Evolutionary conservation across 2,329 filamentous ascomycete species (phyloP).

Genomic region (Elsinoe batatas): DNA sequence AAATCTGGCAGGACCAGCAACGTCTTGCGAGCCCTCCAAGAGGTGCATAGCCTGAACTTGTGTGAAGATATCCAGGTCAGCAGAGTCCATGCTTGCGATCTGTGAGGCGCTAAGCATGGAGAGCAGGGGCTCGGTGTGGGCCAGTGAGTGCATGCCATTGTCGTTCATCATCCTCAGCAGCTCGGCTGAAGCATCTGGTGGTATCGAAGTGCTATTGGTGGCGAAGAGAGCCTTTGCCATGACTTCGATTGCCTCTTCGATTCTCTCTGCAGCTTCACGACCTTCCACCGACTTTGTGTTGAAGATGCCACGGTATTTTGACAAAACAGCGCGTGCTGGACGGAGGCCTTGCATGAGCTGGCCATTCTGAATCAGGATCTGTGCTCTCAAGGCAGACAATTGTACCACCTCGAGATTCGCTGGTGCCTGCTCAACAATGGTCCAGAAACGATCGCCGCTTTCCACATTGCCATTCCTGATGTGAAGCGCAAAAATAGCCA

Average conservation of each 20-base stretch:
- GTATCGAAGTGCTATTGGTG: constrained; percentile 38
- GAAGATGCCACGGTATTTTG: constrained; percentile 60
- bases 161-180: constrained; percentile 56
- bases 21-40: constrained; percentile 40
- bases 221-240: constrained; percentile 49
- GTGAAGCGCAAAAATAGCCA: constrained; percentile 78
- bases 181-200: constrained; percentile 47
- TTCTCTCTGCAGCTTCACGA: constrained; percentile 59
- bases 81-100: constrained; percentile 45
- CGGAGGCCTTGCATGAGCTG: constrained; percentile 71
- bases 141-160: constrained; percentile 52
- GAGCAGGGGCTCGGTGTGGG: constrained; percentile 51
- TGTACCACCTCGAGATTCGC: constrained; percentile 65
- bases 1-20: constrained; percentile 51
- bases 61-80: constrained; percentile 49
- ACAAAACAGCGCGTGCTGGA: constrained; percentile 78
- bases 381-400: constrained; percentile 80
- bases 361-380: constrained; percentile 77
- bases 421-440: constrained; percentile 53
- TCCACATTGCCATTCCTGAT: constrained; percentile 72
- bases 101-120: constrained; percentile 51
- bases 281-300: constrained; percentile 37
- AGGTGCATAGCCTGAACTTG: constrained; percentile 49
- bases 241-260: constrained; percentile 76
- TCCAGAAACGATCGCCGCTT: constrained; percentile 72